phyloP scores from a whole-genome alignment of 305 asterid species.

The Fraxinus dipetala region DNA sequence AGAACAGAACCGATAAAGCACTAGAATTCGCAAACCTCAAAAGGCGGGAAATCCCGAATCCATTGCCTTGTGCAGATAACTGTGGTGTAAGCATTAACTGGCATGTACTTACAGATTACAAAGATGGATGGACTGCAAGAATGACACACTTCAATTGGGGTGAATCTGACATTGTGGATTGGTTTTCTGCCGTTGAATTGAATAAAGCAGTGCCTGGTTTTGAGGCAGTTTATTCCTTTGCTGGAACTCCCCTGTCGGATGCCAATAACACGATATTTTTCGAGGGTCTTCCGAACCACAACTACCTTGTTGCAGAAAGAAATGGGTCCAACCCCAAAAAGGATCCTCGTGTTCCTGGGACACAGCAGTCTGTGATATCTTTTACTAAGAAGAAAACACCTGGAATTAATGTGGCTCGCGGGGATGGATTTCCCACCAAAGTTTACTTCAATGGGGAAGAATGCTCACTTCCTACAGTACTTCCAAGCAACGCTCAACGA shows the following conservation, averaged over 20 bases:
- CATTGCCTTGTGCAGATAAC: constrained; percentile 68
- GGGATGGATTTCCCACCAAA: constrained; percentile 74
- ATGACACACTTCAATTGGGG: constrained; percentile 75
- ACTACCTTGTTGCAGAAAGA: constrained; percentile 45
- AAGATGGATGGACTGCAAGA: constrained; percentile 67
- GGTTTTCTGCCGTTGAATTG: constrained; percentile 61
- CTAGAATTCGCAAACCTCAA: constrained; percentile 23
- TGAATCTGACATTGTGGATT: constrained; percentile 38
- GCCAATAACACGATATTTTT: constrained; percentile 45
- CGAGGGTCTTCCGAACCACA: constrained; percentile 43
- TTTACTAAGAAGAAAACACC: constrained; percentile 59
- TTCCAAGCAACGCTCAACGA: constrained; percentile 43
- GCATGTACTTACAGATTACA: constrained; percentile 56
- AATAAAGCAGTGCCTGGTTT: constrained; percentile 53
- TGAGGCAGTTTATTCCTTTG: constrained; percentile 56
- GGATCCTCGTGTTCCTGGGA: constrained; percentile 68
- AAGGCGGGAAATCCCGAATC: constrained; percentile 37
- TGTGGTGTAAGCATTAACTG: constrained; percentile 72
- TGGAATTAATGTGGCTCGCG: constrained; percentile 38
- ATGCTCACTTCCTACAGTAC: constrained; percentile 58
- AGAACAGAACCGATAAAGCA: constrained; percentile 47
- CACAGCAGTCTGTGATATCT: constrained; percentile 60
- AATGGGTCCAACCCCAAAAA: constrained; percentile 53
- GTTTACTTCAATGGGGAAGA: constrained; percentile 79
- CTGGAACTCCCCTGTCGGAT: constrained; percentile 38